Percentiles rank a stretch among this genome's conserved stretches.
These are phyloP conservation scores for Ceratopteris richardii DNA, from an alignment of 75 land plant species.

Conservation along the genomic window DNA sequence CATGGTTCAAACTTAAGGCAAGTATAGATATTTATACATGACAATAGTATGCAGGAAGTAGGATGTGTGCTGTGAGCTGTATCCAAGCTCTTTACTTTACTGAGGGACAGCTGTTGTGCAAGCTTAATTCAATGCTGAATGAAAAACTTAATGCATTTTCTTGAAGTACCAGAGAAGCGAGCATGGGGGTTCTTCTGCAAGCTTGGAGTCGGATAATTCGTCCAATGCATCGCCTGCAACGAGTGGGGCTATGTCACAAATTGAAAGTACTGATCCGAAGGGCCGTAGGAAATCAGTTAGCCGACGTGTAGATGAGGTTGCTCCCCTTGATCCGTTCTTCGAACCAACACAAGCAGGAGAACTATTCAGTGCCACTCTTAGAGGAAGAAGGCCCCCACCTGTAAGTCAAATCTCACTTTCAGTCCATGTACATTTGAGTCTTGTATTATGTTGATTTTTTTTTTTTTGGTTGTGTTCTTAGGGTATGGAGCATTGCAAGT, in stretches of 20 bases:
- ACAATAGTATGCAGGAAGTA: too few species aligned
- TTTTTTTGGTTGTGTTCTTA: too few species aligned
- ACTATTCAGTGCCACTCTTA: conserved; percentile 40
- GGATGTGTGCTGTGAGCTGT: too few species aligned
- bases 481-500: too few species aligned
- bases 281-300: conserved; percentile 37
- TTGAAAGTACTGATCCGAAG: conserved; percentile 26
- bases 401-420: conserved; percentile 14
- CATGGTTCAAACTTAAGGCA: conserved; percentile 69
- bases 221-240: conserved; percentile 16
- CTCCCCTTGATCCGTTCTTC: conserved; percentile 18
- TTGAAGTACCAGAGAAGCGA: conserved; percentile 4
- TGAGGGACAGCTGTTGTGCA: too few species aligned
- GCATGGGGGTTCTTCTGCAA: conserved; percentile 10
- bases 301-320: conserved; percentile 57
- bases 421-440: neutral
- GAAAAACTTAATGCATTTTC: too few species aligned
- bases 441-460: too few species aligned
- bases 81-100: too few species aligned
- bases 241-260: conserved; percentile 15
- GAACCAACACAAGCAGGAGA: conserved; percentile 74
- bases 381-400: conserved; percentile 38
- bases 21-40: neutral
- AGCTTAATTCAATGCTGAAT: too few species aligned
- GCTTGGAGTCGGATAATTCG: conserved; percentile 16